phyloP scores from a whole-genome alignment of 495 filamentous ascomycete species.

The Thermothielavioides terrestris region DNA sequence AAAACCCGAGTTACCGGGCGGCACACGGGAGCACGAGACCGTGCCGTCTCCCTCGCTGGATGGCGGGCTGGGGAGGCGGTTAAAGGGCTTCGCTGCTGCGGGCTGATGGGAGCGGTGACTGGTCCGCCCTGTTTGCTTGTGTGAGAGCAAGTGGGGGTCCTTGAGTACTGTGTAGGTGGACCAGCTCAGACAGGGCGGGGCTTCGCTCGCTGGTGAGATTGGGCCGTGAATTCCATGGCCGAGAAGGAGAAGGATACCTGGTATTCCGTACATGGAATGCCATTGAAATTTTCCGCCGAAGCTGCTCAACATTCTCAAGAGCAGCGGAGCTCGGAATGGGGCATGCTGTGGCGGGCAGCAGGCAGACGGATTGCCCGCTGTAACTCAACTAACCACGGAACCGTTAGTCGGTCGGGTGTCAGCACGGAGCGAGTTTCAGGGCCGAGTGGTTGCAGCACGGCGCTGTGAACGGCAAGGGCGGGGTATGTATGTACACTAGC shows the following conservation, averaged over 20 bases:
- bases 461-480: not conserved
- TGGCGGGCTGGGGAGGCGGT: slow-evolving; percentile 4
- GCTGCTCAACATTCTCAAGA: not conserved
- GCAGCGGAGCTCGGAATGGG: slow-evolving; percentile 1
- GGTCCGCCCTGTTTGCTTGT: not conserved
- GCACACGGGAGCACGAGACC: not conserved
- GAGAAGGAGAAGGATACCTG: not conserved
- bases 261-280: not conserved
- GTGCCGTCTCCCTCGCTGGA: not conserved
- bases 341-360: too few species aligned
- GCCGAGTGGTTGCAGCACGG: slow-evolving; percentile 1
- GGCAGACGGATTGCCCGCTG: too few species aligned
- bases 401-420: not conserved
- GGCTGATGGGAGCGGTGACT: slow-evolving; percentile 1
- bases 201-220: not conserved
- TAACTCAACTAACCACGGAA: too few species aligned
- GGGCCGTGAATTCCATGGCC: not conserved
- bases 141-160: slow-evolving; percentile 6
- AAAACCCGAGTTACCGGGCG: too few species aligned
- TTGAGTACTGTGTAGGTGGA: too few species aligned
- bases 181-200: not conserved
- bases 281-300: slow-evolving; percentile 1
- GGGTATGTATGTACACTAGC: too few species aligned
- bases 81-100: not conserved
- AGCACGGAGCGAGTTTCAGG: not conserved